A percentile compares a stretch with the other conserved stretches of the same genome.
phyloP scores from a whole-genome alignment of 2,329 filamentous ascomycete species.

The Capronia epimyces region DNA sequence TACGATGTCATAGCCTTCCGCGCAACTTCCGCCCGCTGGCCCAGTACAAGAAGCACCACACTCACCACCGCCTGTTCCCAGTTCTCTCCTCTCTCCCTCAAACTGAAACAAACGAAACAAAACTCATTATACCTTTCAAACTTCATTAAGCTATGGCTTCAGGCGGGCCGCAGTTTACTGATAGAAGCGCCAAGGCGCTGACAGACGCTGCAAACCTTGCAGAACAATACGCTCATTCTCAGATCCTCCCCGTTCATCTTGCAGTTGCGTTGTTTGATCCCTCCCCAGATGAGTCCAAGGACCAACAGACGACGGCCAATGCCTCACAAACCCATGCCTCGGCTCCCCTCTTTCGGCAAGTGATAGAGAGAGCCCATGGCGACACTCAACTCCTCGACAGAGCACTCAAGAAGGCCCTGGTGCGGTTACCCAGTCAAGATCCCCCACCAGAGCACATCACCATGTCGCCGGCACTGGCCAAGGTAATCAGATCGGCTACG shows the following conservation, averaged over 20 bases:
- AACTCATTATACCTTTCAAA: neutral
- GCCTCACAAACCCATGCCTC: constrained; percentile 57
- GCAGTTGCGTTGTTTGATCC: constrained; percentile 54
- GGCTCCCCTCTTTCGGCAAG: constrained; percentile 84
- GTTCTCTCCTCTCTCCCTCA: neutral
- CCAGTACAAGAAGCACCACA: constrained; percentile 1
- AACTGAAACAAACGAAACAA: constrained; percentile 8
- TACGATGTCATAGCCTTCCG: constrained; percentile 16
- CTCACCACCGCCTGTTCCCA: constrained; percentile 3
- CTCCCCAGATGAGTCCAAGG: constrained; percentile 59
- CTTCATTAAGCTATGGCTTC: constrained; percentile 32
- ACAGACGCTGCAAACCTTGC: constrained; percentile 82
- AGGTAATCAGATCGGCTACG: constrained; percentile 74
- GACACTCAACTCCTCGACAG: constrained; percentile 85
- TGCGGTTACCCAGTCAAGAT: constrained; percentile 87
- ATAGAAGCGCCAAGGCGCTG: constrained; percentile 83
- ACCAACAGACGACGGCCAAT: constrained; percentile 65
- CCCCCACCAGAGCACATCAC: constrained; percentile 85
- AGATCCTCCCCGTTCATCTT: constrained; percentile 84
- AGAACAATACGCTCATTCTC: constrained; percentile 83
- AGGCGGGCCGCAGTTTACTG: constrained; percentile 70
- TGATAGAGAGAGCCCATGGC: constrained; percentile 87
- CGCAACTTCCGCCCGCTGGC: neutral
- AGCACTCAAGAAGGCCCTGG: constrained; percentile 82
- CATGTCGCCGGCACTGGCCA: constrained; percentile 74